Conservation (phyloP, 306 rosid species). For the Vigna angularis region DNA sequence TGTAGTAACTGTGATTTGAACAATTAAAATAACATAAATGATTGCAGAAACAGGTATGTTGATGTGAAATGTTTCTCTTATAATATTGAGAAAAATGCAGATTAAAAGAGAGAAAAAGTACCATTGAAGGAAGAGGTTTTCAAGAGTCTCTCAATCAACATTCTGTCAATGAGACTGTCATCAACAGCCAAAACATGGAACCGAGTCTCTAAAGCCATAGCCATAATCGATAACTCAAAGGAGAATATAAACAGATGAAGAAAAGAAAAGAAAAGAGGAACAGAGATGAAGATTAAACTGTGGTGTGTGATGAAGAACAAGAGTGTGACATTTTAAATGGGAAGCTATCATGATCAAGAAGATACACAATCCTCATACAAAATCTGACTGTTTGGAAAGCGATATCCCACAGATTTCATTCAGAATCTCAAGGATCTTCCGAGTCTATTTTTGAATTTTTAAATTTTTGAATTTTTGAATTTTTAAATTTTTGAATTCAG, state of each 20-base stretch:
- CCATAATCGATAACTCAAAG: slow-evolving; percentile 49
- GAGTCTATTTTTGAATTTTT: slow-evolving; percentile 62
- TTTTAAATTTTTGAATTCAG: slow-evolving; percentile 71
- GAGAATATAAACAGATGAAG: slow-evolving; percentile 6
- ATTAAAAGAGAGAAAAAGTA: slow-evolving; percentile 25
- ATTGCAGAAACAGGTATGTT: neutral
- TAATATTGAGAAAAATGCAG: neutral
- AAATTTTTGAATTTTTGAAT: slow-evolving; percentile 39
- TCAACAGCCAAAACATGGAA: slow-evolving; percentile 95
- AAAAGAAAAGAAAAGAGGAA: slow-evolving; percentile 6
- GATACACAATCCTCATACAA: slow-evolving; percentile 56
- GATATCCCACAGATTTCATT: slow-evolving; percentile 74
- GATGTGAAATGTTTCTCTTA: neutral
- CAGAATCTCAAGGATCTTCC: slow-evolving; percentile 72
- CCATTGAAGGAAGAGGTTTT: slow-evolving; percentile 90
- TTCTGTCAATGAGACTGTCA: slow-evolving; percentile 79
- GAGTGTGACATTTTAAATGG: slow-evolving; percentile 59
- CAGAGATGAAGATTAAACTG: neutral
- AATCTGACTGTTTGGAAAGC: slow-evolving; percentile 83
- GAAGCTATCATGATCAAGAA: slow-evolving; percentile 50
- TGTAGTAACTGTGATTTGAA: slow-evolving; percentile 65
- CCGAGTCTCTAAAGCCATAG: slow-evolving; percentile 57
- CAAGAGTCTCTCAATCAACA: slow-evolving; percentile 82
- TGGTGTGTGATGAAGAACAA: slow-evolving; percentile 4
- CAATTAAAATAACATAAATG: slow-evolving; percentile 9